phyloP scores from a whole-genome alignment of 2,329 filamentous ascomycete species.

The Thielaviopsis populi region DNA sequence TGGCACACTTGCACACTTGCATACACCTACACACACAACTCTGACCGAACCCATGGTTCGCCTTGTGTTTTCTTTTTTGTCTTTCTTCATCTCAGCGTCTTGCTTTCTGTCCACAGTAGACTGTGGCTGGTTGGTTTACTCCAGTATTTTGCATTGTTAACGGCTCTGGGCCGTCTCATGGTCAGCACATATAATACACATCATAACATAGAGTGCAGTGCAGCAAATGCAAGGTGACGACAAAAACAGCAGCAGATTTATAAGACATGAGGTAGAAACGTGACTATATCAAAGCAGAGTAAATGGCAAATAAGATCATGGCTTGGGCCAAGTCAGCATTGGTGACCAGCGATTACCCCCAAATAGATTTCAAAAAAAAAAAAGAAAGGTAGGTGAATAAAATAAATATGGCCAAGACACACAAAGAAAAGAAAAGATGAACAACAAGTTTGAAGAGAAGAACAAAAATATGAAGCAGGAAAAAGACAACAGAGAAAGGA shows the following conservation, averaged over 20 bases:
- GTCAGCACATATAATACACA: neutral
- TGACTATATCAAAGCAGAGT: constrained; percentile 19
- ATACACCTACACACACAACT: neutral
- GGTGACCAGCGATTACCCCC: constrained; percentile 17
- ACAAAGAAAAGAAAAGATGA: constrained; percentile 21
- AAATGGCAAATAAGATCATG: constrained; percentile 18
- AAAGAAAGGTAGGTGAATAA: constrained; percentile 22
- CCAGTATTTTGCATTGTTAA: neutral
- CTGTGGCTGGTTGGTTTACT: neutral
- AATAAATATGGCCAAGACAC: constrained; percentile 16
- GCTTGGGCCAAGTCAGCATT: neutral
- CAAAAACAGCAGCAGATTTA: constrained; percentile 1
- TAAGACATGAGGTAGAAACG: neutral
- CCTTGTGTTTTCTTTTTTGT: neutral
- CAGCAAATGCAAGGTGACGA: neutral
- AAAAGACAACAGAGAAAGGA: constrained; percentile 9
- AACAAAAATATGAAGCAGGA: constrained; percentile 13
- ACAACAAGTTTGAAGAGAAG: constrained; percentile 20
- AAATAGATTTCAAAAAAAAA: constrained; percentile 18
- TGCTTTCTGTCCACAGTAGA: neutral
- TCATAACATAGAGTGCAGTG: neutral
- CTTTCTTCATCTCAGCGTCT: neutral
- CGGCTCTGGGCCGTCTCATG: neutral
- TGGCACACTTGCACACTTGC: too few species aligned
- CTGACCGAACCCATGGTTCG: too few species aligned